phyloP scores from a whole-genome alignment of 2,329 filamentous ascomycete species.

The Nemania sp. region DNA sequence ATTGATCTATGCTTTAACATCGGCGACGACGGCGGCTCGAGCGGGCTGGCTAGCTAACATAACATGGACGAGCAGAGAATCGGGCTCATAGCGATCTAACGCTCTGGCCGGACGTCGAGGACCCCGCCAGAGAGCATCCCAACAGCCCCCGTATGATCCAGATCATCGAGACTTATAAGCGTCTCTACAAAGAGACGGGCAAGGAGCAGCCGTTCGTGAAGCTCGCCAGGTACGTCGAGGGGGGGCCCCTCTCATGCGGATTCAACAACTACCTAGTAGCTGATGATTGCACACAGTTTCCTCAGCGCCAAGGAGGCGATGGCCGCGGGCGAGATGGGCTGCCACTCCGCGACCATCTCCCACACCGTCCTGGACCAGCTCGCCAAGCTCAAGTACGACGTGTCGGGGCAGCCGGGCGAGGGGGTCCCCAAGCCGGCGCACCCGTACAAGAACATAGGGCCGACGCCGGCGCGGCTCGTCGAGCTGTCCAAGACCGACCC shows the following conservation, averaged over 20 bases:
- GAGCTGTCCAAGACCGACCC: slow-evolving; percentile 47
- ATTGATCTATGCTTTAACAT: too few species aligned
- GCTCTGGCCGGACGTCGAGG: slow-evolving; percentile 52
- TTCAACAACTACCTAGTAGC: not conserved
- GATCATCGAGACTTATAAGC: slow-evolving; percentile 53
- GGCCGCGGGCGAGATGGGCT: slow-evolving; percentile 52
- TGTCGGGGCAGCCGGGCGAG: slow-evolving; percentile 44
- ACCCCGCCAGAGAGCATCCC: slow-evolving; percentile 52
- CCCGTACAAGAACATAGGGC: slow-evolving; percentile 43
- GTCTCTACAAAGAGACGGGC: slow-evolving; percentile 53
- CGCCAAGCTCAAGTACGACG: slow-evolving; percentile 45
- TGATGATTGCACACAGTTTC: slow-evolving; percentile 36
- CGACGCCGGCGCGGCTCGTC: slow-evolving; percentile 42
- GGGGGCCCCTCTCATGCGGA: too few species aligned
- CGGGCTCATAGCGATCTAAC: slow-evolving; percentile 48
- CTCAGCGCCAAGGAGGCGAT: slow-evolving; percentile 50
- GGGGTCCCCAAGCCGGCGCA: slow-evolving; percentile 47
- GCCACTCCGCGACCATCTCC: slow-evolving; percentile 51
- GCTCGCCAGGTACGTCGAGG: slow-evolving; percentile 43
- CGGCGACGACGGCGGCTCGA: too few species aligned
- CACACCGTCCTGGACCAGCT: slow-evolving; percentile 43
- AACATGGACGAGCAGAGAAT: slow-evolving; percentile 42
- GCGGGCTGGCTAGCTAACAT: not conserved
- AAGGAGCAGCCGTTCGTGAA: slow-evolving; percentile 53
- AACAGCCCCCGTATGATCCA: slow-evolving; percentile 53